phyloP scores from a whole-genome alignment of 768 basidiomycete species.

The Kwoniella europaea region DNA sequence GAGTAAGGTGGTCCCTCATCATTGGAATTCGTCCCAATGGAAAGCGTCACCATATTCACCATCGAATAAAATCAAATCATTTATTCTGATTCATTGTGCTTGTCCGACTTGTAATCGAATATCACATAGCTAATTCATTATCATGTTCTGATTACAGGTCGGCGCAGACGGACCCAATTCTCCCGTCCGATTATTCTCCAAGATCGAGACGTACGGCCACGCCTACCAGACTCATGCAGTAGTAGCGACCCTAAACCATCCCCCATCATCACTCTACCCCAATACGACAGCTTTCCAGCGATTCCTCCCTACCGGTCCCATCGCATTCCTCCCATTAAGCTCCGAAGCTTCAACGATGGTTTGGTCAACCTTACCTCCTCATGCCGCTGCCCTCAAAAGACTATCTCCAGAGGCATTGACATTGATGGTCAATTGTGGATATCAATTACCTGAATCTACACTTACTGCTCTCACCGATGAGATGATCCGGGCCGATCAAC shows the following conservation, averaged over 20 bases:
- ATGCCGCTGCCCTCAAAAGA: conserved; percentile 74
- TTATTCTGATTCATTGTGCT: no score
- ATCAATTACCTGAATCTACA: conserved; percentile 62
- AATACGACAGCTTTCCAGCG: conserved; percentile 89
- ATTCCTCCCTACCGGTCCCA: conserved; percentile 91
- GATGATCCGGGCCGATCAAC: conserved; percentile 29
- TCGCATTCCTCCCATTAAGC: conserved; percentile 90
- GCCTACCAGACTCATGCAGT: conserved; percentile 85
- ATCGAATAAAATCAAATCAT: background rate
- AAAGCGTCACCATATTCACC: no score
- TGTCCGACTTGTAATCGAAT: no score
- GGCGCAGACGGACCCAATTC: conserved; percentile 97
- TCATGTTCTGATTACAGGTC: conserved; percentile 60
- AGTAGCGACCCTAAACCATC: conserved; percentile 83
- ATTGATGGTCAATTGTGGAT: conserved; percentile 86
- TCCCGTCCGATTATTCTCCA: conserved; percentile 83
- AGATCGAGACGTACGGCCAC: conserved; percentile 88
- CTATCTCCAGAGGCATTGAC: conserved; percentile 69
- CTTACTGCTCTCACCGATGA: conserved; percentile 41
- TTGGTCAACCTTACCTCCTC: conserved; percentile 83
- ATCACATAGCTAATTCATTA: no score
- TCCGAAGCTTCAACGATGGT: conserved; percentile 81
- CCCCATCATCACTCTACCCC: conserved; percentile 62
- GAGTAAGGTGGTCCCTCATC: conserved; percentile 43
- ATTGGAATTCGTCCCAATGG: no score